Evolutionary conservation across 2,329 filamentous ascomycete species (phyloP), one percentile per base, ranked within the genome.

Genomic region (Calonectria leucothoes): DNA sequence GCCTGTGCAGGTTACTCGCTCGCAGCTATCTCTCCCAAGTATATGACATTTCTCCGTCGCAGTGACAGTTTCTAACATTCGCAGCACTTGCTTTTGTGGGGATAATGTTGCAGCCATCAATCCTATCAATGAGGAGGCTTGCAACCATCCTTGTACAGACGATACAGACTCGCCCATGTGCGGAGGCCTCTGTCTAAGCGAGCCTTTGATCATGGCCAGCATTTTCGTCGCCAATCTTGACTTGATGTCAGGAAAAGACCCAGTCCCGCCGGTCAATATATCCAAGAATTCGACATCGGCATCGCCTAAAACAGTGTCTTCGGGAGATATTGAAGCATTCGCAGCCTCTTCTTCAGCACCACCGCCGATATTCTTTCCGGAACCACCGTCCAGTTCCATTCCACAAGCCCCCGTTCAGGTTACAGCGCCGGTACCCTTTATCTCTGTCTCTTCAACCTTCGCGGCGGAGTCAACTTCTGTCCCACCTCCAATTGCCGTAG

Each of bases 61-160:
- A 17, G 6, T 4, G 3, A 12, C 14, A 14, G n/a, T 27, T 12
- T 27, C 67, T 79, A 74, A 79, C 73, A 8, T 39, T 1, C 8
- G 2, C 42, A 85, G 84, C 72, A 80, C 79, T 17, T 85, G 84
- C 25, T 83, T 80, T 61, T 85, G 84, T 64, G 83, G 83, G 65
- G 80, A 85, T 64, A 78, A 85, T 71, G 45, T 71, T 27, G 76
- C 77, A 2, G 82, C 78, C 2, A 76, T 85, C 67, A 78, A 74
- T 14, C 49, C 77, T 10, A 66, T 81, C 42, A 77, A 83, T 25
- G 82, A 84, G 61, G 74, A 66, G 33, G 75, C 75, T 23, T 85
- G 84, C 73, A 81, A 84, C 67, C 73, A 81, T 63, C 73, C 80
- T 1, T 85, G 83, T 71, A 76, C 79, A 69, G 75, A 79, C 31